These are phyloP conservation scores for Stenogyne calaminthoides DNA, from an alignment of 305 asterid species.

Conservation along the genomic window DNA sequence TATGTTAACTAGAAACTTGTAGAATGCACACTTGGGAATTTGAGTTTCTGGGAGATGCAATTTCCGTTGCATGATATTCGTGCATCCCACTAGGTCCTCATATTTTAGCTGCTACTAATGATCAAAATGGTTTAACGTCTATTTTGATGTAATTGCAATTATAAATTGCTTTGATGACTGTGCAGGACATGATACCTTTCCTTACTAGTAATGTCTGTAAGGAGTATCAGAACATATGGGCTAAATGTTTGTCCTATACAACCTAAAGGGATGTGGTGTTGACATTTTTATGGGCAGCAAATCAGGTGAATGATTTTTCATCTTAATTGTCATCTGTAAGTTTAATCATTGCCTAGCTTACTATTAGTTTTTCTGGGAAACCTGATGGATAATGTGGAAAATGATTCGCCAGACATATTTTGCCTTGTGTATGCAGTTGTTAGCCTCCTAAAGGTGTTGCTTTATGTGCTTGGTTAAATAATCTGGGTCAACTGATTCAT, in stretches of 20 bases:
- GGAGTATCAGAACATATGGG: background rate
- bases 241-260: background rate
- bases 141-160: background rate
- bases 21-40: background rate
- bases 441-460: background rate
- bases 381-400: slow-evolving; percentile 1
- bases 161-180: background rate
- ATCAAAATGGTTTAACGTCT: background rate
- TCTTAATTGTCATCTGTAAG: background rate
- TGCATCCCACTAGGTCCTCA: background rate
- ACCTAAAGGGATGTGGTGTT: background rate
- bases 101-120: background rate
- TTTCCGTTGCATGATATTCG: background rate
- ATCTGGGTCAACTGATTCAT: slow-evolving; percentile 3
- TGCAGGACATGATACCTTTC: background rate
- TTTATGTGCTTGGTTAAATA: background rate
- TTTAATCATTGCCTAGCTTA: background rate
- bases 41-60: background rate
- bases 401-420: background rate
- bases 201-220: background rate
- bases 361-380: background rate
- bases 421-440: background rate
- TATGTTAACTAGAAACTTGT: background rate
- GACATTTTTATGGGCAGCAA: background rate
- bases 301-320: background rate